phyloP scores from a whole-genome alignment of 352 stramenopile species.

The Phytopythium kandeliae region DNA sequence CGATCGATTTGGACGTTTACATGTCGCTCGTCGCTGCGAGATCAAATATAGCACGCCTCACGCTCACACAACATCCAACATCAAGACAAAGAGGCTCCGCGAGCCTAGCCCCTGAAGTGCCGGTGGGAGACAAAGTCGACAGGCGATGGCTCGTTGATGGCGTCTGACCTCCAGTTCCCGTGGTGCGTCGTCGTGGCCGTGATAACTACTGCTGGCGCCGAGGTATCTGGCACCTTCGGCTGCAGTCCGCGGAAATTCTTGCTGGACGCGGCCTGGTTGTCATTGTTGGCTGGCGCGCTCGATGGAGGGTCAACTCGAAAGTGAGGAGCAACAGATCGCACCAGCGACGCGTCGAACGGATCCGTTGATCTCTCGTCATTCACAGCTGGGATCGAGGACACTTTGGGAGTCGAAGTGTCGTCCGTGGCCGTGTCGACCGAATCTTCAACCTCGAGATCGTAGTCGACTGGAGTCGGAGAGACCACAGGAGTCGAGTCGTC shows the following conservation, averaged over 20 bases:
- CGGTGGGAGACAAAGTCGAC: background rate
- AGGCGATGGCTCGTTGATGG: background rate
- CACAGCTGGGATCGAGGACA: too few species aligned
- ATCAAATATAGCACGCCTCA: too few species aligned
- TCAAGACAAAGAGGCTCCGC: too few species aligned
- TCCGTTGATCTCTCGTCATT: too few species aligned
- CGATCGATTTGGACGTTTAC: too few species aligned
- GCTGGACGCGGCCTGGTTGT: background rate
- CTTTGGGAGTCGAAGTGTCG: too few species aligned
- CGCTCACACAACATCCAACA: background rate
- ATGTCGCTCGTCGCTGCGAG: too few species aligned
- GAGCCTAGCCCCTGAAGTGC: background rate
- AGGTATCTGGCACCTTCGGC: background rate
- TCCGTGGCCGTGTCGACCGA: too few species aligned
- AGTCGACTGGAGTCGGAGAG: background rate
- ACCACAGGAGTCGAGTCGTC: background rate
- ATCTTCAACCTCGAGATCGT: too few species aligned
- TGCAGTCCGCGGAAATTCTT: background rate
- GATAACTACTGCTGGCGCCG: background rate
- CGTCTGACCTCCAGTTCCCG: background rate
- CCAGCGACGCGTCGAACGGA: background rate
- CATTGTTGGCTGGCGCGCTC: too few species aligned
- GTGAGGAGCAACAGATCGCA: background rate
- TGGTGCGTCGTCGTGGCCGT: background rate
- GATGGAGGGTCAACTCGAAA: background rate